Percentiles rank a stretch among this genome's conserved stretches.
Evolutionary conservation across 2,329 filamentous ascomycete genomes (phyloP).

Genomic region (Botrytis hyacinthi): DNA sequence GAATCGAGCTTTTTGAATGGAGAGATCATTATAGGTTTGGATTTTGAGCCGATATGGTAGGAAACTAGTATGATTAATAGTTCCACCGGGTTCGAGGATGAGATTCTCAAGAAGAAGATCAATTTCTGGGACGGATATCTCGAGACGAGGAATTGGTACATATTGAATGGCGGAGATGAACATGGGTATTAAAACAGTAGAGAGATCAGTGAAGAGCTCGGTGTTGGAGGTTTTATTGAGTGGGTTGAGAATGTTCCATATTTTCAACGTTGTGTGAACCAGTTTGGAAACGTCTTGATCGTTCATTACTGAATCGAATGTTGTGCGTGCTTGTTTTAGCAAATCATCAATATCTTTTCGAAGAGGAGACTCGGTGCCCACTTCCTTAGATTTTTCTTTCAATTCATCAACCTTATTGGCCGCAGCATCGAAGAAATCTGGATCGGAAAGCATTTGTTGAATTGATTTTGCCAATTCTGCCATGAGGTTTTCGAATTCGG

Average conservation of each 20-base stretch:
- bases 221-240: conserved; percentile 61
- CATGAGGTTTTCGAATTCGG: conserved; percentile 78
- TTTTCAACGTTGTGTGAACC: conserved; percentile 61
- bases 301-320: conserved; percentile 64
- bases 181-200: conserved; percentile 78
- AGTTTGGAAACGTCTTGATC: conserved; percentile 73
- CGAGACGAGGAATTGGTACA: conserved; percentile 85
- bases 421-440: conserved; percentile 77
- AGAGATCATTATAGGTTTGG: conserved; percentile 81
- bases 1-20: conserved; percentile 75
- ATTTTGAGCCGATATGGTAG: conserved; percentile 80
- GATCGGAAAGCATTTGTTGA: conserved; percentile 80
- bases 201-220: conserved; percentile 70
- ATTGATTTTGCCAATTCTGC: conserved; percentile 70
- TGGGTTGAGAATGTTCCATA: conserved; percentile 69
- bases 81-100: conserved; percentile 82
- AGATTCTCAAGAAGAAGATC: conserved; percentile 89
- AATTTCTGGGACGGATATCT: conserved; percentile 77
- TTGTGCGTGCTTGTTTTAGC: conserved; percentile 65
- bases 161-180: conserved; percentile 77
- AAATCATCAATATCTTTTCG: conserved; percentile 71
- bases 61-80: conserved; percentile 83
- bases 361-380: conserved; percentile 65
- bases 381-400: conserved; percentile 56
- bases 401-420: conserved; percentile 51